Conservation (phyloP, 2,329 filamentous ascomycete species). For the Eutypa lata region DNA sequence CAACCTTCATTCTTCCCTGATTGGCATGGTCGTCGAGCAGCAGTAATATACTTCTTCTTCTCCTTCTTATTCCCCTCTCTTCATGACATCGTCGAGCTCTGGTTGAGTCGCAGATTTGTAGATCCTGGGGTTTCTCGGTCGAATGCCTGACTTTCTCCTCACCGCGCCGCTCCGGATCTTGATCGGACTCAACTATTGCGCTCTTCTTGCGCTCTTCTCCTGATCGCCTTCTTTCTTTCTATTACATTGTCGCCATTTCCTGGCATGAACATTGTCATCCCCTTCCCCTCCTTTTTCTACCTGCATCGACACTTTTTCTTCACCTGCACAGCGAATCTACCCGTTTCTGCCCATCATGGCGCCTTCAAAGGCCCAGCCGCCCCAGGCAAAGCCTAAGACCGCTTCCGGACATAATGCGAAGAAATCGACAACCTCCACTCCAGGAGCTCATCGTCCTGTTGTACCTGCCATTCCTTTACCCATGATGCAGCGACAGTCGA, state of each 20-base stretch:
- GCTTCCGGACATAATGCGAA: slow-evolving; percentile 20
- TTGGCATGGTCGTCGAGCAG: neutral
- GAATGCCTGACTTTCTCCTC: slow-evolving; percentile 17
- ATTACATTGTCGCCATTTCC: neutral
- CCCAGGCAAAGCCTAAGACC: slow-evolving; percentile 8
- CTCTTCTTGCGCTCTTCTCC: neutral
- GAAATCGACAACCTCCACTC: slow-evolving; percentile 13
- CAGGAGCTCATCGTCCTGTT: slow-evolving; percentile 17
- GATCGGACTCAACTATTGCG: slow-evolving; percentile 10
- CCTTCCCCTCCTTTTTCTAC: neutral
- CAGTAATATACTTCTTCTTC: neutral
- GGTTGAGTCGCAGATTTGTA: slow-evolving; percentile 24
- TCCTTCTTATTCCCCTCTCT: neutral
- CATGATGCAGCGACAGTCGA: slow-evolving; percentile 23
- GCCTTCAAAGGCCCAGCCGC: slow-evolving; percentile 2
- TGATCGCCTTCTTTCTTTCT: neutral
- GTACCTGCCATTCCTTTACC: slow-evolving; percentile 29
- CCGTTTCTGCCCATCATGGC: neutral
- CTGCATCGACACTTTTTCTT: neutral
- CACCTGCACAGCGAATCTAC: neutral
- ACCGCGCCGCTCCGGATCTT: slow-evolving; percentile 17
- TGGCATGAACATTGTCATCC: neutral
- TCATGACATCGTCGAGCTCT: slow-evolving; percentile 23
- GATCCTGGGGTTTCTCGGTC: slow-evolving; percentile 14
- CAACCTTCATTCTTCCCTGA: neutral